Evolutionary conservation across 805 yeast genomes (phyloP).

Genomic region (Saturnispora quitensis): DNA sequence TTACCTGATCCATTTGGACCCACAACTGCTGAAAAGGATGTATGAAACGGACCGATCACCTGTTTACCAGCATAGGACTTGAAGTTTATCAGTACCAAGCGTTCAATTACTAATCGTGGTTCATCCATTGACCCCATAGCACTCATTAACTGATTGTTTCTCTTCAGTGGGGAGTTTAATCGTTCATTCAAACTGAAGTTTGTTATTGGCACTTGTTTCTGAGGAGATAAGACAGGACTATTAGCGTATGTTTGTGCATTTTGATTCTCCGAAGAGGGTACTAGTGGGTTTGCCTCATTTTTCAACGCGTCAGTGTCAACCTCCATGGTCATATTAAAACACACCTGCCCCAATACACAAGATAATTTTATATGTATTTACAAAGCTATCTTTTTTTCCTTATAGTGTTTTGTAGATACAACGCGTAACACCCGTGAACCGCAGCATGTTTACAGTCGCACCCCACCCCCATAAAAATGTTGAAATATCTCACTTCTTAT

Average conservation of each 20-base stretch:
- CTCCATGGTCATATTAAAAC: not conserved
- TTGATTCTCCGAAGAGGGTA: not conserved
- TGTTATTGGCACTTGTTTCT: not conserved
- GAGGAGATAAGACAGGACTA: not conserved
- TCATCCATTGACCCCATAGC: not conserved
- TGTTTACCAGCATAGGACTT: conserved; percentile 94
- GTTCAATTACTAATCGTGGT: conserved; percentile 62
- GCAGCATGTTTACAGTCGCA: not conserved
- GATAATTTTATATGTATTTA: not conserved
- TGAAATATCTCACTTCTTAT: not conserved
- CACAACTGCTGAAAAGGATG: conserved; percentile 92
- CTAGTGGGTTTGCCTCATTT: not conserved
- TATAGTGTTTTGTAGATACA: not conserved
- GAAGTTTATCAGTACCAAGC: conserved; percentile 71
- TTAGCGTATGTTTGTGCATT: not conserved
- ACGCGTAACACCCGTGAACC: not conserved
- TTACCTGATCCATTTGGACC: conserved; percentile 99
- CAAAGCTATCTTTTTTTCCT: not conserved
- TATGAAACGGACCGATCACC: conserved; percentile 87
- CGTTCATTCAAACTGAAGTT: conserved; percentile 1
- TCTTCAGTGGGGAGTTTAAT: not conserved
- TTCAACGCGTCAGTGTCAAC: not conserved
- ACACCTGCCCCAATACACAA: not conserved
- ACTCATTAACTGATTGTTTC: conserved; percentile 1
- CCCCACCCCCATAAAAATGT: not conserved